Evolutionary conservation across 805 yeast genomes (phyloP).

Genomic region (Teunomyces panamensis): DNA sequence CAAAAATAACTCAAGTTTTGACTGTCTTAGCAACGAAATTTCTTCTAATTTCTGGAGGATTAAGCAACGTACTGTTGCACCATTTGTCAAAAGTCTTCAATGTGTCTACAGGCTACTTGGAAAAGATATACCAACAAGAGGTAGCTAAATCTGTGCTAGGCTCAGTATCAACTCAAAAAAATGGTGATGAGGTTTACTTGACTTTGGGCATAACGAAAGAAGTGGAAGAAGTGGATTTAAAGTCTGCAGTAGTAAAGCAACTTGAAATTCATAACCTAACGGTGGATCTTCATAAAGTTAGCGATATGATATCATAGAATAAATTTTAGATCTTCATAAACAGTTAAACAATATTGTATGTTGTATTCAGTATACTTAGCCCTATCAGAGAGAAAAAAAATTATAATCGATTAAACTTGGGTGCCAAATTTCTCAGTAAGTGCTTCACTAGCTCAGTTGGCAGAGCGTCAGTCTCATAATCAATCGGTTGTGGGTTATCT

Average conservation of each 20-base stretch:
- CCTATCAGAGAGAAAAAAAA: not conserved
- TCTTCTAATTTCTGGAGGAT: constrained; percentile 13
- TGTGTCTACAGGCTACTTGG: not conserved
- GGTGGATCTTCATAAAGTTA: not conserved
- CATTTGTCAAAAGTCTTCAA: not conserved
- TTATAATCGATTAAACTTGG: not conserved
- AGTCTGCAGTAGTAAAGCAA: not conserved
- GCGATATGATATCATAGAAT: constrained; percentile 2
- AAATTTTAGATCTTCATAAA: not conserved
- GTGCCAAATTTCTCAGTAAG: not conserved
- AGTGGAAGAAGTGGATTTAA: not conserved
- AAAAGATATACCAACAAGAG: not conserved
- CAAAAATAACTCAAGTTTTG: constrained; percentile 13
- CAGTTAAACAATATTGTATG: too few species aligned
- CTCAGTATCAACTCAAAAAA: not conserved
- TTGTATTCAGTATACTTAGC: not conserved
- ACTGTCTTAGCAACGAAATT: constrained; percentile 13
- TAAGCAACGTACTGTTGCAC: constrained; percentile 13
- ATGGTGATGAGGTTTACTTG: not conserved
- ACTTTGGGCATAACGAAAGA: too few species aligned
- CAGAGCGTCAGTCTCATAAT: constrained; percentile 16
- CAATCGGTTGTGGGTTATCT: constrained; percentile 18
- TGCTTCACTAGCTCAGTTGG: constrained; percentile 17
- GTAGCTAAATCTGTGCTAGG: not conserved
- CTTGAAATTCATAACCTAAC: not conserved